These are phyloP conservation scores for Neurospora sp. DNA, from an alignment of 495 filamentous ascomycete species.

Conservation along the genomic window DNA sequence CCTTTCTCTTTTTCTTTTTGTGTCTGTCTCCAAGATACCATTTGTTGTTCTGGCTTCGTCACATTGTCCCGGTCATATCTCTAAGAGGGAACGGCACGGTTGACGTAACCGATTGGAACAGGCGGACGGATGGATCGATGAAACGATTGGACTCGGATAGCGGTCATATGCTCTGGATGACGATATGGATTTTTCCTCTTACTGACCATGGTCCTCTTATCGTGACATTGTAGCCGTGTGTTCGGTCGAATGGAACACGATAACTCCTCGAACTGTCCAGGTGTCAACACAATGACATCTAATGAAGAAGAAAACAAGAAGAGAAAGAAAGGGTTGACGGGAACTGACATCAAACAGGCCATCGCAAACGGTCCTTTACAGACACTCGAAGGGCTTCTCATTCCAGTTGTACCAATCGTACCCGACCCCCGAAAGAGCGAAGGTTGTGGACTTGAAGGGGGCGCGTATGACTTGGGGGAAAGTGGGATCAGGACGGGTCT, in stretches of 20 bases:
- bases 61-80: not conserved
- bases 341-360: not conserved
- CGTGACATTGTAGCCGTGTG: not conserved
- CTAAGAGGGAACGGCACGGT: not conserved
- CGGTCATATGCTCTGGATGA: not conserved
- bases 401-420: not conserved
- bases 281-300: not conserved
- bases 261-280: not conserved
- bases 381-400: not conserved
- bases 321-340: not conserved
- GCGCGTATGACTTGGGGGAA: not conserved
- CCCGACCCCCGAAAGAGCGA: not conserved
- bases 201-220: not conserved
- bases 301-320: not conserved
- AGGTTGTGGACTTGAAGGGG: not conserved
- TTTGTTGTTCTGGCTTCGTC: not conserved
- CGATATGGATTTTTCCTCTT: not conserved
- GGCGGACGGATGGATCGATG: not conserved
- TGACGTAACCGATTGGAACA: not conserved
- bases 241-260: not conserved
- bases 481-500: not conserved
- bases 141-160: not conserved
- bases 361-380: not conserved
- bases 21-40: not conserved
- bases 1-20: not conserved